Evolutionary conservation across 139 green algal species (phyloP), one percentile per base, ranked within the genome.

Genomic region (Nannochloris sp.): DNA sequence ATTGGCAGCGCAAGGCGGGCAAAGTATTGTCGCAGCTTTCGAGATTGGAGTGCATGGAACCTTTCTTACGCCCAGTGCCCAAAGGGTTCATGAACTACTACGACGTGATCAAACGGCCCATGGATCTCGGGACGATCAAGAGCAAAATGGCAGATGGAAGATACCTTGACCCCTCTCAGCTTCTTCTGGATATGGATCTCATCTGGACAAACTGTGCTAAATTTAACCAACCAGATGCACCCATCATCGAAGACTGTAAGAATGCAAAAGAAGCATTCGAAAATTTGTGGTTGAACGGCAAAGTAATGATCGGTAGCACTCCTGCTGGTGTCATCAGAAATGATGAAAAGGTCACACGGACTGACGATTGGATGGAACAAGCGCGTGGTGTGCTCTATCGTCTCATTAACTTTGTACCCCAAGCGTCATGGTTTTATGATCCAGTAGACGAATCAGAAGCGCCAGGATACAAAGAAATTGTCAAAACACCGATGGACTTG

Each of bases 401-500:
- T 23, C 40, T 50, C 44, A 56, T 59, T 24, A 57, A 68, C 37
- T 34, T 53, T 46, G 29, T 60, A 4, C n/a, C 61, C 9, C 25
- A 43, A 51, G 64, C 64, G 31, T 23, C 44, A 16, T 57, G 61
- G 61, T 57, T 79, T 34, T 34, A 48, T 21, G 43, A 44, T 16
- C 68, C 69, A 5, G 73, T 81, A 25, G 48, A 18, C n/a, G 50
- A 34, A 18, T 24, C 61, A 29, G 57, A 71, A 11, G 76, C 58
- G 9, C 76, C 76, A 7, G 72, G 53, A 15, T 83, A 83, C 48
- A 12, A 18, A n/a, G 19, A 62, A 3, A 60, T 80, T 2, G 61
- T 86, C n/a, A 21, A 19, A 2, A 73, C 58, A 3, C 77, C 80
- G 62, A 86, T 85, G 80, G 71, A 85, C 60, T 66, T 86, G 40